phyloP scores from a whole-genome alignment of 192 early-diverging fungal genomes.

The Dimargaris xerosporica region DNA sequence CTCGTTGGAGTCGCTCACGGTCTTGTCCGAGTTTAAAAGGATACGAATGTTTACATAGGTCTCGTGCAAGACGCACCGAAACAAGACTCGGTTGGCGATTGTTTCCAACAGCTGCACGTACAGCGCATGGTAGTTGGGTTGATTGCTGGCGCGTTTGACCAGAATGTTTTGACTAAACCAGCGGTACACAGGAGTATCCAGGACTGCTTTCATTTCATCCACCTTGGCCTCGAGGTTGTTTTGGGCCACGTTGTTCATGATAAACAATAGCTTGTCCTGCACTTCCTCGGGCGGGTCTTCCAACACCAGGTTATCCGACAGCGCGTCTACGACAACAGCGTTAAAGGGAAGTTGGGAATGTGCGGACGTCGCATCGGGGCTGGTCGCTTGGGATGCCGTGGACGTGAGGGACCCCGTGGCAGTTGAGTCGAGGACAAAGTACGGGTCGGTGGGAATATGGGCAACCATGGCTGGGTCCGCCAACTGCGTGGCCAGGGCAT shows the following conservation, averaged over 20 bases:
- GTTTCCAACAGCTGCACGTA: conserved; percentile 76
- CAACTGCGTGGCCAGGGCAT: conserved; percentile 19
- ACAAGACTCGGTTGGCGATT: conserved; percentile 47
- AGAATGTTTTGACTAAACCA: conserved; percentile 97
- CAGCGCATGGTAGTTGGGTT: conserved; percentile 91
- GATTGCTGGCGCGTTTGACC: conserved; percentile 87
- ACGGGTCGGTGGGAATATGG: conserved; percentile 19
- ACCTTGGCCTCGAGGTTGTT: conserved; percentile 72
- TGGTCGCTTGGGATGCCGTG: conserved; percentile 18
- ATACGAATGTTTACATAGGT: conserved; percentile 76
- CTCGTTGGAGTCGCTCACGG: conserved; percentile 76
- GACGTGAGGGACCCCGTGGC: conserved; percentile 16
- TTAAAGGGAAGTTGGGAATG: conserved; percentile 10
- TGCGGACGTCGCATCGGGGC: too few relatives aligned
- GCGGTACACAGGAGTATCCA: conserved; percentile 42
- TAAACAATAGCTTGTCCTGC: conserved; percentile 92
- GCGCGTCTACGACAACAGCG: conserved; percentile 12
- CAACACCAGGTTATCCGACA: conserved; percentile 12
- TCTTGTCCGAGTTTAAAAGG: conserved; percentile 86
- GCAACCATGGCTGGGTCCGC: conserved; percentile 16
- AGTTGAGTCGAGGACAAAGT: conserved; percentile 16
- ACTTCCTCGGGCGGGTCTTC: conserved; percentile 41
- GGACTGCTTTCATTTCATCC: conserved; percentile 53
- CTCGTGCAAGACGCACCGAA: conserved; percentile 70
- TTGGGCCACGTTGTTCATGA: conserved; percentile 85